A percentile compares a stretch with the other conserved stretches of the same genome.
phyloP scores from a whole-genome alignment of 805 yeast genomes.

The Zygosaccharomyces kombuchaensis region DNA sequence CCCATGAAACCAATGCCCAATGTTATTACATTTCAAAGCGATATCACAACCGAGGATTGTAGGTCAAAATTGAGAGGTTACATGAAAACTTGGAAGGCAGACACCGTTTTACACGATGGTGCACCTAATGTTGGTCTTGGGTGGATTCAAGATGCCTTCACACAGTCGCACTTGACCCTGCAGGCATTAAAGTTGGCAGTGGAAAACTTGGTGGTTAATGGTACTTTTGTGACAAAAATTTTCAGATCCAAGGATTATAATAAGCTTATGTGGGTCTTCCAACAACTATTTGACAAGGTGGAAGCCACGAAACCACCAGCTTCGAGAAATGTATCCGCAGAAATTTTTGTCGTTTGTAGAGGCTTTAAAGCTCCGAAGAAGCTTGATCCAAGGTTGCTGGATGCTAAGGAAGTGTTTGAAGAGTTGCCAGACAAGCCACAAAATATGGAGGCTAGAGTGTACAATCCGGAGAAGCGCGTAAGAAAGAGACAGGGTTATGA shows the following conservation, averaged over 20 bases:
- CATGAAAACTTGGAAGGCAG: slow-evolving; percentile 98
- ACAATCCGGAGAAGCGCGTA: slow-evolving; percentile 86
- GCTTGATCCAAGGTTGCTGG: slow-evolving; percentile 86
- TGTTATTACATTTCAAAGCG: slow-evolving; percentile 90
- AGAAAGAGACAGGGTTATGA: slow-evolving; percentile 96
- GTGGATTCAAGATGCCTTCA: slow-evolving; percentile 99
- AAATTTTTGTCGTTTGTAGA: slow-evolving; percentile 94
- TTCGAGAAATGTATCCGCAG: slow-evolving; percentile 98
- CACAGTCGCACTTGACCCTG: slow-evolving; percentile 92
- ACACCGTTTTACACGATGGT: slow-evolving; percentile 97
- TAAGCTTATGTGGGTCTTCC: slow-evolving; percentile 95
- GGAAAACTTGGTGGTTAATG: slow-evolving; percentile 86
- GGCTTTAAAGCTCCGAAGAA: slow-evolving; percentile 96
- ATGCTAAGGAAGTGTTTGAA: slow-evolving; percentile 90
- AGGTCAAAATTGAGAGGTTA: slow-evolving; percentile 90
- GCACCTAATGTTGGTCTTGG: slow-evolving; percentile 99
- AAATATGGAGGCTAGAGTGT: slow-evolving; percentile 86
- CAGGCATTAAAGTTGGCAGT: slow-evolving; percentile 93
- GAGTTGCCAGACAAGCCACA: slow-evolving; percentile 72
- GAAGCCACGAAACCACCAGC: slow-evolving; percentile 99
- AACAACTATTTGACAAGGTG: slow-evolving; percentile 90
- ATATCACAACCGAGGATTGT: slow-evolving; percentile 97
- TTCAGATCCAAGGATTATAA: slow-evolving; percentile 99
- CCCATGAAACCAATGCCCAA: slow-evolving; percentile 97
- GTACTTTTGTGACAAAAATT: slow-evolving; percentile 93